Conservation (phyloP, 306 rosid species). For the Lathyrus tuberosus region DNA sequence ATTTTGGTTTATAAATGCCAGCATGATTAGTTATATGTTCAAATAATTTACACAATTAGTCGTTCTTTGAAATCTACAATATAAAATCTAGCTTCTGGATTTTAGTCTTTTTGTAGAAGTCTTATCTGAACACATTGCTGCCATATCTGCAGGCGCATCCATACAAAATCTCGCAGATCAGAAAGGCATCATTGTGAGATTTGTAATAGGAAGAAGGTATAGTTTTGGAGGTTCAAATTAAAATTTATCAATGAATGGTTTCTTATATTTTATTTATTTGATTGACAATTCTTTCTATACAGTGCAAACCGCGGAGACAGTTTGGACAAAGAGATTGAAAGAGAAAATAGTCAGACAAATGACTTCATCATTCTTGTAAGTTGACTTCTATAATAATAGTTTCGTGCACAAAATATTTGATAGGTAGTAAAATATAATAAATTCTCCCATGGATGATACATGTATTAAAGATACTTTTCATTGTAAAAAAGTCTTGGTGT, state of each 20-base stretch:
- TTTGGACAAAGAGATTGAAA: slow-evolving; percentile 60
- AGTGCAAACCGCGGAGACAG: slow-evolving; percentile 70
- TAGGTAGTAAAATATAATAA: slow-evolving; percentile 23
- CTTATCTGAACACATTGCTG: slow-evolving; percentile 10
- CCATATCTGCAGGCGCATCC: slow-evolving; percentile 49
- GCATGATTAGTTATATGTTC: slow-evolving; percentile 17
- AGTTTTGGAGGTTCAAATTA: slow-evolving; percentile 35
- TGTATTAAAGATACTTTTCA: slow-evolving; percentile 5
- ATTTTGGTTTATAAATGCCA: slow-evolving; percentile 19
- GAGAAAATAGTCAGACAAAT: slow-evolving; percentile 55
- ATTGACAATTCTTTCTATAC: slow-evolving; percentile 44
- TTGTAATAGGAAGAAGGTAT: slow-evolving; percentile 74
- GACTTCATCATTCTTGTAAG: slow-evolving; percentile 74
- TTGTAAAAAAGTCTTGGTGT: not conserved
- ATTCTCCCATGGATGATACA: not conserved
- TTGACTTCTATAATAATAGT: slow-evolving; percentile 33
- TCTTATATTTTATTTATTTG: slow-evolving; percentile 35
- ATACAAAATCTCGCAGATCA: slow-evolving; percentile 49
- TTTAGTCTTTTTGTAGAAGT: slow-evolving; percentile 28
- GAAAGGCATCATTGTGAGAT: slow-evolving; percentile 58
- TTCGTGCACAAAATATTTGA: not conserved
- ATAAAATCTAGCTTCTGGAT: slow-evolving; percentile 10
- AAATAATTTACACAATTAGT: slow-evolving; percentile 1
- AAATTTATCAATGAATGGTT: slow-evolving; percentile 30
- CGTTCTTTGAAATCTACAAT: slow-evolving; percentile 15